Percentiles rank a stretch among this genome's conserved stretches.
Evolutionary conservation across 1,139 yeast species (phyloP).

Genomic region (Pichia inconspicua): DNA sequence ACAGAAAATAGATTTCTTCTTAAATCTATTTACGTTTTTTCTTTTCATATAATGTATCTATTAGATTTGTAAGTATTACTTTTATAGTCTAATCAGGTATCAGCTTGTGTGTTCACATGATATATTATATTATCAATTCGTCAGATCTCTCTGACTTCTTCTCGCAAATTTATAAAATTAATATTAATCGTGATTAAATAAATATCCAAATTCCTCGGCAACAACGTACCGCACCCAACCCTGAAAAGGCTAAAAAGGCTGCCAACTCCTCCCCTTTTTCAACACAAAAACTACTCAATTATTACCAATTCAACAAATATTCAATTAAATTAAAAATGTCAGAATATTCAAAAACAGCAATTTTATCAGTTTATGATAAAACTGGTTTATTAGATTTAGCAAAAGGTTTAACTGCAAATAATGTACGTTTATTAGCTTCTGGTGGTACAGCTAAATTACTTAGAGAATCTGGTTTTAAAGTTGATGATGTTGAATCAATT

Average conservation of each 20-base stretch:
- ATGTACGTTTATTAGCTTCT: conserved; percentile 88
- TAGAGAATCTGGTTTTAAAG: conserved; percentile 97
- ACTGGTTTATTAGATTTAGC: conserved; percentile 94
- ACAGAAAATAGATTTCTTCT: conserved; percentile 73
- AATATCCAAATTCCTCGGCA: neutral
- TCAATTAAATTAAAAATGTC: conserved; percentile 10
- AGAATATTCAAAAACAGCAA: conserved; percentile 68
- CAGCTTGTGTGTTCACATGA: too few species aligned
- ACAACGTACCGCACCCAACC: neutral
- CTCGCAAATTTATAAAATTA: neutral
- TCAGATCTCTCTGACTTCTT: neutral
- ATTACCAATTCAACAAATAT: neutral
- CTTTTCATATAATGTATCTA: neutral
- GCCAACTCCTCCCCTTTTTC: neutral
- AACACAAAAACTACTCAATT: neutral
- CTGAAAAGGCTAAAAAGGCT: neutral
- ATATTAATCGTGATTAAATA: too few species aligned
- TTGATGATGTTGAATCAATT: conserved; percentile 87
- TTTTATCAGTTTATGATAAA: conserved; percentile 92
- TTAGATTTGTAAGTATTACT: too few species aligned
- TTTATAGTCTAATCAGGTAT: neutral
- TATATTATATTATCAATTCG: too few species aligned
- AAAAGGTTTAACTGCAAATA: conserved; percentile 81
- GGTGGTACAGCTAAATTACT: conserved; percentile 95
- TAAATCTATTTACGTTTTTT: neutral